A percentile compares a stretch with the other conserved stretches of the same genome.
Conservation (phyloP, 2,329 filamentous ascomycete species). For the Pseudogymnoascus sp. region DNA sequence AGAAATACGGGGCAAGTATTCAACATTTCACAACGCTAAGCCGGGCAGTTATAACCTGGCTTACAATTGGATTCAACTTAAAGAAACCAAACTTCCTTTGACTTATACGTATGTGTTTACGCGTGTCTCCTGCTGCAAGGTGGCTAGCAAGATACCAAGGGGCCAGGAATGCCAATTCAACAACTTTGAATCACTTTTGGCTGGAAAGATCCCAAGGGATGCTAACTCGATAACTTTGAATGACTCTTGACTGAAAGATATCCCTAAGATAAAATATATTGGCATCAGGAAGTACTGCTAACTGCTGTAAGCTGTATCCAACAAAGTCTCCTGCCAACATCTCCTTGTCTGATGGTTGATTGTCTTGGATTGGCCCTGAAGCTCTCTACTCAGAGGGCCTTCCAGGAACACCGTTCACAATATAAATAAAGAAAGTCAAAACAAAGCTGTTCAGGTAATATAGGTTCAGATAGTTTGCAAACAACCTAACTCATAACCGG, state of each 20-base stretch:
- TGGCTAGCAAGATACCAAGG: background rate
- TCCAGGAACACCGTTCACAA: slow-evolving; percentile 5
- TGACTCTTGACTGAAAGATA: background rate
- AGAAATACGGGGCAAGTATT: background rate
- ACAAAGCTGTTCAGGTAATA: slow-evolving; percentile 7
- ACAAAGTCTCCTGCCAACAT: background rate
- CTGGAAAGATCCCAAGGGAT: background rate
- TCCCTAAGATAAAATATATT: background rate
- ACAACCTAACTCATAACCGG: slow-evolving; percentile 9
- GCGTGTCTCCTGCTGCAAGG: background rate
- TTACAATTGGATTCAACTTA: background rate
- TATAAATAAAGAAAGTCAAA: slow-evolving; percentile 1
- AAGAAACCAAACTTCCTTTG: background rate
- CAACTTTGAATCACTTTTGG: background rate
- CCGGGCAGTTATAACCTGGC: background rate
- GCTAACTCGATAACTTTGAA: no score
- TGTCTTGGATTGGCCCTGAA: background rate
- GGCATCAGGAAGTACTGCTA: background rate
- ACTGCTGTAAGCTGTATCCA: background rate
- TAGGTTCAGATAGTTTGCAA: slow-evolving; percentile 6
- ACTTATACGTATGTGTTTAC: background rate
- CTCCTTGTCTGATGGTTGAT: background rate
- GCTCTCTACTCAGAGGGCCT: background rate
- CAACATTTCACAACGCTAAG: background rate
- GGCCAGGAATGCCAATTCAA: background rate